These are phyloP conservation scores for Pilobolus umbonatus DNA, from an alignment of 192 early-diverging fungal genomes.

Conservation along the genomic window DNA sequence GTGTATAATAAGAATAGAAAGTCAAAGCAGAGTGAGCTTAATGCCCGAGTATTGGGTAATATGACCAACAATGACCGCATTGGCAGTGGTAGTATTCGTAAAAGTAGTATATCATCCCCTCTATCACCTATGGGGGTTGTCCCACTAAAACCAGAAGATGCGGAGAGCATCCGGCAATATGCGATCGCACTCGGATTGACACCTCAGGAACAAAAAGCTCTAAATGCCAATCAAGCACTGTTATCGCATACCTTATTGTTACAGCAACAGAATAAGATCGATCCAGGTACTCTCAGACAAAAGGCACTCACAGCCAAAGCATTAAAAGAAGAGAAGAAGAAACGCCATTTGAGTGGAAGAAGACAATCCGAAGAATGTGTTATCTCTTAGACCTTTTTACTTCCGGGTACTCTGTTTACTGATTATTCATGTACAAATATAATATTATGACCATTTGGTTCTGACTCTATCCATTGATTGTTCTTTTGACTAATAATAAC, in stretches of 20 bases:
- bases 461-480: no score
- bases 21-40: background rate
- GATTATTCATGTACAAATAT: no score
- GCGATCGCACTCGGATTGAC: constrained; percentile 18
- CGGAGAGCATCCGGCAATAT: constrained; percentile 24
- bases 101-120: constrained; percentile 4
- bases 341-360: constrained; percentile 1
- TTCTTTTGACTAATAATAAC: no score
- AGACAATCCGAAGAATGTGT: constrained; percentile 13
- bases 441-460: no score
- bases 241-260: constrained; percentile 19
- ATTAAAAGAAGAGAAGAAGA: constrained; percentile 5
- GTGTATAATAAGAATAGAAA: constrained; percentile 18
- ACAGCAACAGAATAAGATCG: constrained; percentile 8
- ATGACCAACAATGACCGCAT: background rate
- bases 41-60: background rate
- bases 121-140: background rate
- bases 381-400: constrained; percentile 5
- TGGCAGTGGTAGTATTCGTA: background rate
- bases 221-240: constrained; percentile 20
- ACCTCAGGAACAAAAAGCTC: constrained; percentile 23
- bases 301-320: constrained; percentile 5
- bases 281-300: constrained; percentile 8
- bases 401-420: no score
- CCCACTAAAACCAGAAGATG: constrained; percentile 14